Evolutionary conservation across 2,329 filamentous ascomycete genomes (phyloP), one percentile per base, ranked within the genome.

Genomic region (Onygenales sp.): DNA sequence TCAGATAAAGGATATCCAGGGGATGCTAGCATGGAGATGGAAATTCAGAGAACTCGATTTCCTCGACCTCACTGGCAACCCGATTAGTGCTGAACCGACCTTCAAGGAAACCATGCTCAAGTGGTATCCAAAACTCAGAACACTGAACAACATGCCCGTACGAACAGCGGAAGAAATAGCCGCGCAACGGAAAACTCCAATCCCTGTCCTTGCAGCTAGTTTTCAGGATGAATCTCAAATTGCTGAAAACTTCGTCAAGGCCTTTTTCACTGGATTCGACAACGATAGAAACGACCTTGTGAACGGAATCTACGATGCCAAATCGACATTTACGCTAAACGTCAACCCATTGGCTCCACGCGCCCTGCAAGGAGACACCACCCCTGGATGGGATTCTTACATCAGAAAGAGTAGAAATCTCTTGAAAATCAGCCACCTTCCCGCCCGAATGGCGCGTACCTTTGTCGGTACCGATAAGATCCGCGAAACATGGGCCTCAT

Each of bases 111-210:
- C 88, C 48, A 74, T 96, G 54, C 74, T 88, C 33, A 81, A 82
- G 42, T 94, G 89, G 86, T 97, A 88, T 64, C 91, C 89, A 0
- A 86, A 82, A 55, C 78, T 97, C 13, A 83, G 84, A 62, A 80
- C 84, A 55, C 74, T 97, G 59, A 95, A 94, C 67, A 82, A 83
- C 52, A 74, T 81, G 5, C 81, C 86, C 63, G 81, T 95, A 14
- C 82, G 89, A 55, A 87, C 85, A 1, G 78, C 84, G 0, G 83
- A 88, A 62, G 82, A 90, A 62, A 74, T 87, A 50, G 77, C 81
- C 52, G 70, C 31, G 61, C 76, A 57, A 70, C 76, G 64, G 70
- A 82, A 64, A 75, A 77, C 69, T 64, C 85, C 66, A 70, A 88
- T 73, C 70, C 87, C 64, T 65, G 84, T 77, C 68, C 76, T 71